Evolutionary conservation across 352 stramenopile genomes (phyloP), one percentile per base, ranked within the genome.

Genomic region (Phytopythium boreale): DNA sequence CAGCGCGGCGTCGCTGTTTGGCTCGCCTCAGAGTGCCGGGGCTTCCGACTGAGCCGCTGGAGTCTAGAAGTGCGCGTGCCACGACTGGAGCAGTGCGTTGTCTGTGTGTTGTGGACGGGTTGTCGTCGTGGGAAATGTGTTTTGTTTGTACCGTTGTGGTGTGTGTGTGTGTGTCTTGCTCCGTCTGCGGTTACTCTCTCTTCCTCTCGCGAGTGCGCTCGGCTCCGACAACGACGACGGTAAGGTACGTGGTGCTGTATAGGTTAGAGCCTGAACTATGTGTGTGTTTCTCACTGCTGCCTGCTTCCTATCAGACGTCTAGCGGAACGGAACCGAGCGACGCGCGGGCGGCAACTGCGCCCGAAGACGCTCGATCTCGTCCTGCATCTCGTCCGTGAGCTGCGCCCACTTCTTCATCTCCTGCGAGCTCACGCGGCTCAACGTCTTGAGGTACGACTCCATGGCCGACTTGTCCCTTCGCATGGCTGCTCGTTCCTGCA

Each of bases 341-440:
- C 56, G 36, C 19, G 12, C 20, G 14, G 39, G 20, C n/a, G 56
- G 47, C 43, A 78, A 51, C 31, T 79, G 71, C 0, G 64, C 63
- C 7, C 76, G 84, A 39, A 93, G 60, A 17, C 79, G 70, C 60
- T 90, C 84, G 15, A 93, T 95, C 59, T 95, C 86, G 19, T 59
- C 59, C 66, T 92, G 84, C 86, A 93, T 95, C 20, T 93, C 84
- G 62, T 93, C 84, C 2, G 86, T 93, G 3, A 95, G 77, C 55
- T 72, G 63, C 2, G 86, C 77, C 86, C 86, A 95, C 50, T 95
- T 95, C 31, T 88, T 75, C 84, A 95, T 95, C 47, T 95, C 84
- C 1, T 83, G 63, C 0, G 84, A 89, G 56, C 84, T 95, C 43
- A 93, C 66, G 4, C 84, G 70, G 26, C 75, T 93, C 41, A 95